phyloP scores from a whole-genome alignment of 2,329 filamentous ascomycete genomes.

The Talaromyces verruculosus region DNA sequence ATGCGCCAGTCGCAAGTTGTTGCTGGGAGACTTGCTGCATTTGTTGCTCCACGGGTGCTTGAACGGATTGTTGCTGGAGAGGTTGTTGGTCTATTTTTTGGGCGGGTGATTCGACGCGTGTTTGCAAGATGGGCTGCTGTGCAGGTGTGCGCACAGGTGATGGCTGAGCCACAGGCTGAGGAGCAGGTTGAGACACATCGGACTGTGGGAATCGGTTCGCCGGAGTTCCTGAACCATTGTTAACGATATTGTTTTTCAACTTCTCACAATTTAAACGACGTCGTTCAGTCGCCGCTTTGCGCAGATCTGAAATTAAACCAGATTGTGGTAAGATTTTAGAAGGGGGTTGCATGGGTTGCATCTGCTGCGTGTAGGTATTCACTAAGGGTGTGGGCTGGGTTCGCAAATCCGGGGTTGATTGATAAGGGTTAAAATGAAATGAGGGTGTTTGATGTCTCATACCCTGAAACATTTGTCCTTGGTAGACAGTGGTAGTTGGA shows the following conservation, averaged over 20 bases:
- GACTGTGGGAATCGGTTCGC: not conserved
- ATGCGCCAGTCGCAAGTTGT: not conserved
- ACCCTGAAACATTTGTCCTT: slow-evolving; percentile 17
- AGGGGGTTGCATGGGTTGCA: not conserved
- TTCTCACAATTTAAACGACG: not conserved
- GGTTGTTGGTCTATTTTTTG: slow-evolving; percentile 4
- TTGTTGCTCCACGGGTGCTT: not conserved
- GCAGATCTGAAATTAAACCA: slow-evolving; percentile 6
- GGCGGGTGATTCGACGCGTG: not conserved
- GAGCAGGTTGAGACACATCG: not conserved
- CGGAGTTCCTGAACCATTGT: slow-evolving; percentile 11
- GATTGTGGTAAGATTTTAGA: not conserved
- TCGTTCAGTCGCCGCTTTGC: not conserved
- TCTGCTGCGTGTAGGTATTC: not conserved
- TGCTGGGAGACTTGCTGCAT: not conserved
- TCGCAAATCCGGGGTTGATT: not conserved
- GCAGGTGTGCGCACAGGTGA: not conserved
- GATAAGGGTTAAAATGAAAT: not conserved
- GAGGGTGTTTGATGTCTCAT: slow-evolving; percentile 3
- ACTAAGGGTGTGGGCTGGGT: not conserved
- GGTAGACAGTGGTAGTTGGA: slow-evolving; percentile 19
- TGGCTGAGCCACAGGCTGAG: not conserved
- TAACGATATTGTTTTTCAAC: not conserved
- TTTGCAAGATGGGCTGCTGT: not conserved
- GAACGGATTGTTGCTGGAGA: not conserved